Conservation (phyloP, 129 eudicot species). For the Saussurea involucrata region DNA sequence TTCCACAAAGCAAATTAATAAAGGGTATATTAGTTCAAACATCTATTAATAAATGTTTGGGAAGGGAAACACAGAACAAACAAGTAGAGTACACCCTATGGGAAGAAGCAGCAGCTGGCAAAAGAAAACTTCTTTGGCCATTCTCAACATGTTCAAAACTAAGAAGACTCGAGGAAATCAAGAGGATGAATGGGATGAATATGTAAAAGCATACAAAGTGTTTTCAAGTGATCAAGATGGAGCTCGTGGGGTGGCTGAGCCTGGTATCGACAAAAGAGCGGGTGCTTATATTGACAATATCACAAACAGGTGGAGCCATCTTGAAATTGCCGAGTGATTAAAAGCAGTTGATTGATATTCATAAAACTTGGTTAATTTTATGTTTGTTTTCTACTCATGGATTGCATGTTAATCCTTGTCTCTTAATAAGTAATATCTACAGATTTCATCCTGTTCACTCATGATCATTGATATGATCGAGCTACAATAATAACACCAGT, state of each 20-base stretch:
- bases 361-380: background rate
- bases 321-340: constrained; percentile 18
- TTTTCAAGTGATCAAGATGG: constrained; percentile 41
- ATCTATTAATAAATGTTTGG: constrained; percentile 4
- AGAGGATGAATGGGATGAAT: constrained; percentile 28
- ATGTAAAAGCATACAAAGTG: constrained; percentile 19
- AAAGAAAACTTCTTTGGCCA: constrained; percentile 28
- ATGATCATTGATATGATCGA: constrained; percentile 25
- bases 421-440: constrained; percentile 18
- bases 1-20: constrained; percentile 2
- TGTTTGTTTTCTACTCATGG: constrained; percentile 4
- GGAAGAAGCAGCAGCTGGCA: constrained; percentile 31
- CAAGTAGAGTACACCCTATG: constrained; percentile 20
- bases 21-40: background rate
- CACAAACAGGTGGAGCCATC: constrained; percentile 36
- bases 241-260: constrained; percentile 39
- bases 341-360: background rate
- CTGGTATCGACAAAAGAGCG: constrained; percentile 37
- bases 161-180: constrained; percentile 18
- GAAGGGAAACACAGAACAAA: background rate
- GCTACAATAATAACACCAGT: constrained; percentile 14
- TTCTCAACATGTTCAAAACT: constrained; percentile 30
- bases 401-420: constrained; percentile 8
- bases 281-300: constrained; percentile 29
- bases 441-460: constrained; percentile 14